Evolutionary conservation across 2,329 filamentous ascomycete genomes (phyloP), one percentile per base, ranked within the genome.

Genomic region (Cladophialophora exuberans): DNA sequence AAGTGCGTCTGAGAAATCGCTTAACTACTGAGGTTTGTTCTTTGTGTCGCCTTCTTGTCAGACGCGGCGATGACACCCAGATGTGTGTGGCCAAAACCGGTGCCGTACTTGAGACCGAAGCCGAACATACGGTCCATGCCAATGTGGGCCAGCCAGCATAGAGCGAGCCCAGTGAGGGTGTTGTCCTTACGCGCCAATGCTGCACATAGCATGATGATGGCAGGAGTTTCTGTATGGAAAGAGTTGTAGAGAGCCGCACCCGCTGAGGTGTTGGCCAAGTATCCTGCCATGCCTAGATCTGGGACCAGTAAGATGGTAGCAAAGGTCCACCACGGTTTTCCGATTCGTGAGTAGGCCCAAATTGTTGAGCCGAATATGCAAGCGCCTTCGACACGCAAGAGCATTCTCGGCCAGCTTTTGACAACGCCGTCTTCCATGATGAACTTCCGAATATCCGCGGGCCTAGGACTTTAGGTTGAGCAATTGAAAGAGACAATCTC

Each of bases 1-100:
- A n/a, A n/a, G 20, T 6, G 6, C 39, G 13, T 15, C 3, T 93
- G 85, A 3, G 93, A 92, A 68, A 97, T 97, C 45, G 90, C 17
- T 26, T 18, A 6, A 4, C 26, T 45, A 45, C 26, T 31, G 25
- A 18, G 44, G 36, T 36, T 26, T 18, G 6, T 23, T 47, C 9
- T 20, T 38, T 39, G 43, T 28, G 2, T 43, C 49, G 9, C 39
- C 39, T 4, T 28, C 28, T 28, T 33, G 30, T 42, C 13, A 10
- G 42, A 18, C 7, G 48, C 42, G 28, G 22, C 44, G 25, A 54
- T 25, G 41, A 22, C 31, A 42, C 56, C 54, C 42, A 59, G 25
- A 38, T 59, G 56, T 18, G 56, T 59, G 42, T 59, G 56, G 18
- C 47, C 41, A 26, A 59, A 59, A 26, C 52, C 18, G 20, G 46